Evolutionary conservation across 163 green algal species (phyloP).

Genomic region (Scenedesmus sp.): DNA sequence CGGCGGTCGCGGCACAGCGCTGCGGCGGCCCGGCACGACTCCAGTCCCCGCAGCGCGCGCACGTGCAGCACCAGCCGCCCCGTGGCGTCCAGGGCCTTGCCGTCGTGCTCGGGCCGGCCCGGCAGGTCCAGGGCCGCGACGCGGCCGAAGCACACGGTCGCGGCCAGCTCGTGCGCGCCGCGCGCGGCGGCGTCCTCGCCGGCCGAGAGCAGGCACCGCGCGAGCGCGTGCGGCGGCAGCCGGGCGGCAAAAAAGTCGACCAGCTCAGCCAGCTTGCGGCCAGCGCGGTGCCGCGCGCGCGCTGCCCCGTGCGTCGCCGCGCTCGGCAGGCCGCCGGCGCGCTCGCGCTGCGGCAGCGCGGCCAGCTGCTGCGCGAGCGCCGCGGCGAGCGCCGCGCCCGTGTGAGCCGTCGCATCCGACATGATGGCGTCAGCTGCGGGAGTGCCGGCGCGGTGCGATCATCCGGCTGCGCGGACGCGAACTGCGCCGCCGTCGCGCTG

Average conservation of each 20-base stretch:
- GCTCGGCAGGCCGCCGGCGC: too few relatives aligned
- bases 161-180: constrained; percentile 12
- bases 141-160: constrained; percentile 3
- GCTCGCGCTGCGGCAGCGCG: background rate
- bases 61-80: constrained; percentile 4
- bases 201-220: constrained; percentile 1
- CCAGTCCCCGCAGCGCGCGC: constrained; percentile 2
- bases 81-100: constrained; percentile 12
- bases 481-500: too few relatives aligned
- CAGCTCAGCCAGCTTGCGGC: constrained; percentile 9
- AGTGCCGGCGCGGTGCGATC: too few relatives aligned
- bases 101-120: background rate
- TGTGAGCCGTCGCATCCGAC: too few relatives aligned
- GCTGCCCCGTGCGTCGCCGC: constrained; percentile 5
- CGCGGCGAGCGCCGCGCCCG: constrained; percentile 4
- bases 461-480: too few relatives aligned
- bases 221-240: constrained; percentile 6
- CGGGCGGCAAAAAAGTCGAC: constrained; percentile 5
- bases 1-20: constrained; percentile 2
- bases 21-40: background rate
- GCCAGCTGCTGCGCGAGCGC: background rate
- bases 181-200: constrained; percentile 2
- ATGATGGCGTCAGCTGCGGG: too few relatives aligned
- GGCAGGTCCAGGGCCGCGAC: constrained; percentile 15
- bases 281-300: background rate